Base-by-base conservation (phyloP, 345 rosid species). In the Pistacia atlantica region DNA sequence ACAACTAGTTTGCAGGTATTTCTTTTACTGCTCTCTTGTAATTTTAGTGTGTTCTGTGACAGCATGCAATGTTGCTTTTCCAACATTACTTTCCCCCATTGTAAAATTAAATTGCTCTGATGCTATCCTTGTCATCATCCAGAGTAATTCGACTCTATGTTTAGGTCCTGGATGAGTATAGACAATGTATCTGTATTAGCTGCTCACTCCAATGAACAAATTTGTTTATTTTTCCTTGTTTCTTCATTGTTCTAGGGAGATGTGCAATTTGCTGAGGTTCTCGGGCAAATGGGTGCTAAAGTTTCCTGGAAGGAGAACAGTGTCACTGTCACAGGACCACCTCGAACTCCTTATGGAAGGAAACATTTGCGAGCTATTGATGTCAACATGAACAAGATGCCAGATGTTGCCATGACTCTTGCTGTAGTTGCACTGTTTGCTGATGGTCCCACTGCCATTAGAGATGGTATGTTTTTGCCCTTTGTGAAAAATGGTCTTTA, bases 341-440 rank as follows among this genome's bases (percentile, higher is more conserved):
- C 93, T 11, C 84, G 95, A 67, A 88, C 85, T 81, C 85, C 93
- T 75, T 90, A 77, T 54, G 88, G 94, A 67, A 86, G 86, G 83
- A 94, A 90, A 71, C 95, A 91, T 82, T 82, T 96, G 77, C 79
- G 67, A 0, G 94, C 93, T 65, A 78, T 96, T 77, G 99, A 93
- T 69, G 95, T 96, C 59, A 89, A 96, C 90, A 94, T 94, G 99
- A 94, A 96, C 91, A 96, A 96, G 89, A 96, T 96, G 98, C 98
- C 98, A 38, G 98, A 96, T 74, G 99, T 92, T 74, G 98, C 98
- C 68, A 92, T 92, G 97, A 97, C 99, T 66, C 92, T 94, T 61
- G 98, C 99, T 1, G 97, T 97, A 58, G 97, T 90, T 84, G 98
- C 99, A 8, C 95, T 94, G 75, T 94, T 87, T 59, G 94, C 97